phyloP scores from a whole-genome alignment of 176 grass and related monocot species.

The Carex myosuroides region DNA sequence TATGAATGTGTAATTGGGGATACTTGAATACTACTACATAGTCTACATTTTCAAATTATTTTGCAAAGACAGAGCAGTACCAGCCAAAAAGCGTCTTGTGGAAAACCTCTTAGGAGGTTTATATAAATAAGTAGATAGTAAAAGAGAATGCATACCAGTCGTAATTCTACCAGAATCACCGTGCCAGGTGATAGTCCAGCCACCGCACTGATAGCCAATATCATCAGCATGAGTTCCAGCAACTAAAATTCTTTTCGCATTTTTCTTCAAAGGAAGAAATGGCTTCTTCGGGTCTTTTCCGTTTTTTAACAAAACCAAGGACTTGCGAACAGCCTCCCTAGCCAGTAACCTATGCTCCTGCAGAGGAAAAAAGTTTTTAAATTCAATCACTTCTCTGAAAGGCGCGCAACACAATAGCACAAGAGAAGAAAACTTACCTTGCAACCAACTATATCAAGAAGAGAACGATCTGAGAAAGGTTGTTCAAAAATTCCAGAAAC shows the following conservation, averaged over 20 bases:
- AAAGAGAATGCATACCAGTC: constrained; percentile 34
- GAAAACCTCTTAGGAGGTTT: not conserved
- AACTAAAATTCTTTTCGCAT: constrained; percentile 70
- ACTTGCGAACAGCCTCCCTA: constrained; percentile 73
- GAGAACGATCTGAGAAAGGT: constrained; percentile 70
- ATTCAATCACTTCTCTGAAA: not conserved
- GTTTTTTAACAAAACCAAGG: constrained; percentile 91
- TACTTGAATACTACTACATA: not conserved
- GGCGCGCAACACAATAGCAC: not conserved
- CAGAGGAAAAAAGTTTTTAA: not conserved
- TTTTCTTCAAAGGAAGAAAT: constrained; percentile 79
- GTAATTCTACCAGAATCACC: constrained; percentile 71
- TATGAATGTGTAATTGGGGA: not conserved
- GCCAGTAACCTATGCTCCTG: constrained; percentile 77
- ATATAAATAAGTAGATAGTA: not conserved
- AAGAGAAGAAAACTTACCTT: constrained; percentile 35
- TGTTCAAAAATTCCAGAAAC: constrained; percentile 77
- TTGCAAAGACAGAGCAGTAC: not conserved
- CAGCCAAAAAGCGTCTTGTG: not conserved
- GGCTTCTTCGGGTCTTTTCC: constrained; percentile 49
- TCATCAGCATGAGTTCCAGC: constrained; percentile 72
- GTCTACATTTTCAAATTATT: not conserved
- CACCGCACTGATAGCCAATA: constrained; percentile 91
- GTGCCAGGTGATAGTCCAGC: constrained; percentile 85
- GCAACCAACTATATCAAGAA: constrained; percentile 52